phyloP scores from a whole-genome alignment of 352 stramenopile species.

The Phytophthora pistaciae region DNA sequence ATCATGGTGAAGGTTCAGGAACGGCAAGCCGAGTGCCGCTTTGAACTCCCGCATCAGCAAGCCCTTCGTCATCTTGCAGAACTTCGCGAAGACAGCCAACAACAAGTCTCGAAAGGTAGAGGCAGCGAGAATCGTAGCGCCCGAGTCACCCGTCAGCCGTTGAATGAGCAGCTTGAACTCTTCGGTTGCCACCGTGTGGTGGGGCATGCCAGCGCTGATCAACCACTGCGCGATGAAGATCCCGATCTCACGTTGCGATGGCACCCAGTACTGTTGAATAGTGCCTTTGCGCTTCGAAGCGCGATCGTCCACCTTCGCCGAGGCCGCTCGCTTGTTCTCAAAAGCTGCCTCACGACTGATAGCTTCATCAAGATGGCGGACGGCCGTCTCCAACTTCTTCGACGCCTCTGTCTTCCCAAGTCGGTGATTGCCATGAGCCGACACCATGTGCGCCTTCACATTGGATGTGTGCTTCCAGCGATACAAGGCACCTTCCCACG shows the following conservation, averaged over 20 bases:
- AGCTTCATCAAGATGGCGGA: not conserved
- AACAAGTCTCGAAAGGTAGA: conserved; percentile 12
- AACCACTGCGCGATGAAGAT: conserved; percentile 9
- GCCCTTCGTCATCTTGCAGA: not conserved
- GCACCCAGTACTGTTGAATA: conserved; percentile 1
- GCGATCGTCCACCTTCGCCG: not conserved
- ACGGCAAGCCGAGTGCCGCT: not conserved
- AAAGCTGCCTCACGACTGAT: not conserved
- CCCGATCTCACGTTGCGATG: not conserved
- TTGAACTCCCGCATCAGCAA: conserved; percentile 10
- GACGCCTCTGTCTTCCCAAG: not conserved
- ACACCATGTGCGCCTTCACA: not conserved
- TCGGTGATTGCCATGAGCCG: not conserved
- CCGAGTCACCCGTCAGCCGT: not conserved
- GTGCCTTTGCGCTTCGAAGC: not conserved
- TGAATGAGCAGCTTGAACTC: conserved; percentile 3
- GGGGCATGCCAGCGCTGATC: conserved; percentile 9
- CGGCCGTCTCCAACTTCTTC: not conserved
- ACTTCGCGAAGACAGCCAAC: not conserved
- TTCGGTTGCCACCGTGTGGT: conserved; percentile 1
- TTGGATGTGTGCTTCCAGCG: not conserved
- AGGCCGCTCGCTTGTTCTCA: not conserved
- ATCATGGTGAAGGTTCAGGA: conserved; percentile 14
- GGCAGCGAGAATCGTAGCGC: not conserved
- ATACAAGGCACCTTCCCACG: not conserved